Evolutionary conservation across 805 yeast genomes (phyloP).

Genomic region (Pichia heedii): DNA sequence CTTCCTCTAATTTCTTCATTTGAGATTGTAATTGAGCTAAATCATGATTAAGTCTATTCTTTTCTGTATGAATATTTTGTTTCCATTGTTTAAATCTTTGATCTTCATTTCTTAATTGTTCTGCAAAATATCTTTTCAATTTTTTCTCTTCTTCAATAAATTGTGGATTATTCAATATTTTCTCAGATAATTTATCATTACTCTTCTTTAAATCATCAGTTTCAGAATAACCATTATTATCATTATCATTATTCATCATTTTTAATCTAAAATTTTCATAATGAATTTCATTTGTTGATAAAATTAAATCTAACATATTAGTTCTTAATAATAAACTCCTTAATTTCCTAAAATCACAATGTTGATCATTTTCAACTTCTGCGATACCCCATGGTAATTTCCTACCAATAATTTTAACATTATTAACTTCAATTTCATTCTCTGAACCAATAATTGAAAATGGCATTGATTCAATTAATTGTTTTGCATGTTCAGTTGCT

Average conservation of each 20-base stretch:
- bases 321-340: constrained; percentile 74
- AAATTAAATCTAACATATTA: constrained; percentile 71
- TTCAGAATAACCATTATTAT: neutral
- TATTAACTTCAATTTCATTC: constrained; percentile 57
- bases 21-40: constrained; percentile 80
- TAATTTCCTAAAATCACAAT: constrained; percentile 77
- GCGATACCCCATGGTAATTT: constrained; percentile 88
- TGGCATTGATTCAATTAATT: constrained; percentile 77
- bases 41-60: constrained; percentile 89
- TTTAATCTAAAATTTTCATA: constrained; percentile 70
- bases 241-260: constrained; percentile 44
- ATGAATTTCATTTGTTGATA: constrained; percentile 73
- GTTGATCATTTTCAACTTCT: constrained; percentile 78
- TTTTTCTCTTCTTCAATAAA: constrained; percentile 95
- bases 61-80: constrained; percentile 88
- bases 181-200: constrained; percentile 28
- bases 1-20: constrained; percentile 66
- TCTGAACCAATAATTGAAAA: constrained; percentile 78
- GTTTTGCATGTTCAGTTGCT: constrained; percentile 71
- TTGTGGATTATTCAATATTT: constrained; percentile 65
- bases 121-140: constrained; percentile 88
- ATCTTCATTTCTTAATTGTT: constrained; percentile 93
- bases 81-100: constrained; percentile 99
- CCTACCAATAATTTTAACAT: constrained; percentile 65
- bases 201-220: constrained; percentile 10